A percentile compares a stretch with the other conserved stretches of the same genome.
These are phyloP conservation scores for Helotiales sp. DNA, from an alignment of 2,329 filamentous ascomycete genomes.

Conservation along the genomic window DNA sequence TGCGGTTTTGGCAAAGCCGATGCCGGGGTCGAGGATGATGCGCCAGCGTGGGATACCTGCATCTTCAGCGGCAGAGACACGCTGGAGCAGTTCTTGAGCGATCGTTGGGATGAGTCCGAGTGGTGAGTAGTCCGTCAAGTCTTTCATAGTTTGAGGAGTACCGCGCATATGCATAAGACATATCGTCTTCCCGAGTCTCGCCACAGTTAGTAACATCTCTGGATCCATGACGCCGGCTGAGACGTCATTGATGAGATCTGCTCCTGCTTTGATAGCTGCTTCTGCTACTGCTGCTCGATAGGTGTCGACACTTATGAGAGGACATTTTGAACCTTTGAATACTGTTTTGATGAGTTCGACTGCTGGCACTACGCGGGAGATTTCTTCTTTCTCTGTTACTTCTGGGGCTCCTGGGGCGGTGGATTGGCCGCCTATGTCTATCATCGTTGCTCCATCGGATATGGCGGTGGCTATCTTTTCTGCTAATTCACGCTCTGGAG, in stretches of 20 bases:
- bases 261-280: conserved; percentile 73
- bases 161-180: conserved; percentile 76
- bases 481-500: neutral
- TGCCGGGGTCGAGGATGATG: conserved; percentile 89
- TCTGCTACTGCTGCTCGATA: conserved; percentile 84
- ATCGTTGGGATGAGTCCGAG: conserved; percentile 58
- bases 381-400: conserved; percentile 72
- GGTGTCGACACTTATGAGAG: conserved; percentile 81
- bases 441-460: conserved; percentile 48
- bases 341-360: conserved; percentile 62
- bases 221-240: conserved; percentile 78
- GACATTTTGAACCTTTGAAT: neutral
- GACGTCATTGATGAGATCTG: conserved; percentile 93
- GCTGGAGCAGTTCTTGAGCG: conserved; percentile 53
- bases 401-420: conserved; percentile 75
- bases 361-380: conserved; percentile 75
- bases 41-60: conserved; percentile 90
- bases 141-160: conserved; percentile 65
- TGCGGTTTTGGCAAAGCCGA: conserved; percentile 87
- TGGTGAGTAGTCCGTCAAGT: conserved; percentile 49
- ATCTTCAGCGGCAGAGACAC: conserved; percentile 71
- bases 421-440: conserved; percentile 93
- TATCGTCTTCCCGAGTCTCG: conserved; percentile 74
- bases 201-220: conserved; percentile 80
- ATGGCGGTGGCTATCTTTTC: neutral